Conservation (phyloP, 345 rosid genomes). For the Camelina laxa region DNA sequence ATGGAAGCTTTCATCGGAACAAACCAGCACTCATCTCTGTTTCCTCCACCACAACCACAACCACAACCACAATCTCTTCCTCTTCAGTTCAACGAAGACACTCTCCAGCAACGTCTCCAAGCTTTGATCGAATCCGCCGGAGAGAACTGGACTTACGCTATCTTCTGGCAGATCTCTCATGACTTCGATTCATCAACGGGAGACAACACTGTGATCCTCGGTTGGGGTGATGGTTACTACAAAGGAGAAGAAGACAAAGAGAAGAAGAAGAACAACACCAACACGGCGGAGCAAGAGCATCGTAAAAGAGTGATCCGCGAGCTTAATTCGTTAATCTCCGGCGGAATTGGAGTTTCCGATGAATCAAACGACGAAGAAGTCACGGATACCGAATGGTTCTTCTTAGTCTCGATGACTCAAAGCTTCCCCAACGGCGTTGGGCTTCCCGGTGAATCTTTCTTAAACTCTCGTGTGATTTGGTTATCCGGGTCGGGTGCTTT, state of each 20-base stretch:
- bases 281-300: conserved; percentile 76
- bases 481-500: conserved; percentile 69
- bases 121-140: conserved; percentile 76
- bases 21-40: conserved; percentile 55
- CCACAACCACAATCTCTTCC: conserved; percentile 36
- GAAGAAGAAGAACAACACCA: conserved; percentile 48
- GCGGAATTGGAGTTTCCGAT: conserved; percentile 51
- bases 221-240: conserved; percentile 98
- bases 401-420: conserved; percentile 95
- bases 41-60: conserved; percentile 48
- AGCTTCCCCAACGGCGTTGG: conserved; percentile 75
- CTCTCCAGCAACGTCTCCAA: conserved; percentile 94
- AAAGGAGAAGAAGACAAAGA: conserved; percentile 84
- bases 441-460: conserved; percentile 76
- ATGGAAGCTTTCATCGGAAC: conserved; percentile 95
- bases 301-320: conserved; percentile 88
- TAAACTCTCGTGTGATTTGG: conserved; percentile 71
- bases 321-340: conserved; percentile 88
- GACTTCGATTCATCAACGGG: conserved; percentile 56
- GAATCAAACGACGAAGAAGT: conserved; percentile 87
- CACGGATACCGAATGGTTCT: conserved; percentile 98
- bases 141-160: conserved; percentile 92
- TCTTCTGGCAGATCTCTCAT: conserved; percentile 92
- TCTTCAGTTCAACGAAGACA: conserved; percentile 68
- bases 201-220: conserved; percentile 60